These are phyloP conservation scores for Xylariales sp. DNA, from an alignment of 2,329 filamentous ascomycete species.

Conservation along the genomic window DNA sequence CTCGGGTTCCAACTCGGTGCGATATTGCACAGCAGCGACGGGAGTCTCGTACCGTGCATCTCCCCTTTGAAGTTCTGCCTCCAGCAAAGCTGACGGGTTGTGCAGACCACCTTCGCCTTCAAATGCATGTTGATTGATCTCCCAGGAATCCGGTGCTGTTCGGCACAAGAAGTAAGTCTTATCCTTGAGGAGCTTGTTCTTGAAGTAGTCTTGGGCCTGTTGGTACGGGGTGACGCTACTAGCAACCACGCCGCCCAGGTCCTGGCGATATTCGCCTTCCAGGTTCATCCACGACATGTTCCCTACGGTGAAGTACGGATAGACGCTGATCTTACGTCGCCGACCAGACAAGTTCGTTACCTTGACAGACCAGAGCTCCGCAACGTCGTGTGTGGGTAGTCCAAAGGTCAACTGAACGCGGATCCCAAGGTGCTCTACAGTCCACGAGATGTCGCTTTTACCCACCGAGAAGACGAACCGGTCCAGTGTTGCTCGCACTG, in stretches of 20 bases:
- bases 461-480: constrained; percentile 49
- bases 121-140: constrained; percentile 46
- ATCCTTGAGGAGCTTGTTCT: constrained; percentile 52
- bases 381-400: constrained; percentile 49
- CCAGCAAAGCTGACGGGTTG: constrained; percentile 39
- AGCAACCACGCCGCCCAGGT: constrained; percentile 45
- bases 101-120: constrained; percentile 53
- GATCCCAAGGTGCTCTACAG: constrained; percentile 44
- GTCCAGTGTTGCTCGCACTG: constrained; percentile 43
- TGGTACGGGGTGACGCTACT: constrained; percentile 53
- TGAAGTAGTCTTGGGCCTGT: constrained; percentile 51
- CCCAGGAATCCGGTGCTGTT: constrained; percentile 45
- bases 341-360: constrained; percentile 44
- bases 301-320: constrained; percentile 54
- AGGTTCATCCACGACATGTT: constrained; percentile 62
- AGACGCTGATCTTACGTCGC: constrained; percentile 44
- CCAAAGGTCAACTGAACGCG: constrained; percentile 47
- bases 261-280: constrained; percentile 45
- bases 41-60: constrained; percentile 54
- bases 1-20: constrained; percentile 32
- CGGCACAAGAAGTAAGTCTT: constrained; percentile 55
- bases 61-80: constrained; percentile 34
- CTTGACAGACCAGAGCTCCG: constrained; percentile 50
- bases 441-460: constrained; percentile 52
- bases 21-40: constrained; percentile 49